Percentiles rank a stretch among this genome's conserved stretches.
Evolutionary conservation across 495 filamentous ascomycete species (phyloP).

Genomic region (Xylaria scruposa): DNA sequence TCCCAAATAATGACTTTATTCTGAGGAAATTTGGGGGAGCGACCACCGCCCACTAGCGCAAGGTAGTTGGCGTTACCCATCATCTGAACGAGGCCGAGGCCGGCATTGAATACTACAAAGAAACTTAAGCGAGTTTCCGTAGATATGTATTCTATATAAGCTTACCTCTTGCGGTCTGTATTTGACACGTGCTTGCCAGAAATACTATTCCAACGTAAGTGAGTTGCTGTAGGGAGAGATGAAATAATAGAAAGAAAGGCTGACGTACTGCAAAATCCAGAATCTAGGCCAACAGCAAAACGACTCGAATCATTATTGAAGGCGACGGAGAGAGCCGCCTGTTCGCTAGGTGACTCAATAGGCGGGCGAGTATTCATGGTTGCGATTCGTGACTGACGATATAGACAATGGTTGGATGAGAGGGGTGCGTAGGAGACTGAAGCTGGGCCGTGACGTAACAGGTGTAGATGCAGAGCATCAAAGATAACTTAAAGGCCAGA

Average conservation of each 20-base stretch:
- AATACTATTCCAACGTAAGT: conserved; percentile 63
- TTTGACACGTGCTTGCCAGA: conserved; percentile 75
- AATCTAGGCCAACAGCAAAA: conserved; percentile 88
- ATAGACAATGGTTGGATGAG: conserved; percentile 6
- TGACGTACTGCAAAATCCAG: conserved; percentile 81
- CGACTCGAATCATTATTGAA: conserved; percentile 89
- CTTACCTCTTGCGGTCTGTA: conserved; percentile 63
- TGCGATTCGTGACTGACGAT: conserved; percentile 27
- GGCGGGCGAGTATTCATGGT: conserved; percentile 89
- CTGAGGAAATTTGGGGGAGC: conserved; percentile 80
- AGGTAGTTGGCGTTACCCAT: conserved; percentile 87
- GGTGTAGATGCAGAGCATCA: conserved; percentile 26
- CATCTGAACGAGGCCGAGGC: conserved; percentile 85
- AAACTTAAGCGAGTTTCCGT: not conserved
- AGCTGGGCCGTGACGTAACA: conserved; percentile 28
- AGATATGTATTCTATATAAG: not conserved
- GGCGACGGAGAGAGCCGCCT: conserved; percentile 78
- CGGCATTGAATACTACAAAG: conserved; percentile 77
- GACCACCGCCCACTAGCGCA: conserved; percentile 88
- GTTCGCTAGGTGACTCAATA: conserved; percentile 77
- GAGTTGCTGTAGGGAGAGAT: conserved; percentile 17
- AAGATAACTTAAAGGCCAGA: conserved; percentile 1
- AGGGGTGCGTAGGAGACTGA: conserved; percentile 5
- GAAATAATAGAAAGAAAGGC: not conserved
- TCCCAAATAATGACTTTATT: conserved; percentile 98